A percentile compares a stretch with the other conserved stretches of the same genome.
phyloP scores from a whole-genome alignment of 129 eudicot genomes.

The Tanacetum coccineum region DNA sequence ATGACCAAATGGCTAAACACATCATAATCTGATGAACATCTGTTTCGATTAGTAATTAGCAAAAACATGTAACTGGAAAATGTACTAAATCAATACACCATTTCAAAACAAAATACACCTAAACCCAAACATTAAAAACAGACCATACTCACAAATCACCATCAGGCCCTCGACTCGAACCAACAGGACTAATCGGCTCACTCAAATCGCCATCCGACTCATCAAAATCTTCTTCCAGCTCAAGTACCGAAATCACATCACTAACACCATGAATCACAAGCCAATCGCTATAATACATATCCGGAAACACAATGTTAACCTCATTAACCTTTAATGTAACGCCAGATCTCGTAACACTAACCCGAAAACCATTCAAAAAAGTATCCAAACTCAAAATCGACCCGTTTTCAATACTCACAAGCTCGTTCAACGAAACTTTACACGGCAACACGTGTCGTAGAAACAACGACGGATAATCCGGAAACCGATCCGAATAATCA shows the following conservation, averaged over 20 bases:
- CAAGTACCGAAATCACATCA: conserved; percentile 31
- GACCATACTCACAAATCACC: too few relatives aligned
- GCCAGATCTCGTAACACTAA: conserved; percentile 28
- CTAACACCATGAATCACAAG: conserved; percentile 68
- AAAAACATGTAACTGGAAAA: too few relatives aligned
- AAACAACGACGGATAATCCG: conserved; percentile 47
- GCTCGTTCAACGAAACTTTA: conserved; percentile 34
- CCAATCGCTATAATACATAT: conserved; percentile 56
- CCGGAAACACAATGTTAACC: conserved; percentile 34
- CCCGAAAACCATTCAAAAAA: neutral
- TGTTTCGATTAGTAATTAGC: too few relatives aligned
- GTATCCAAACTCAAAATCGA: neutral
- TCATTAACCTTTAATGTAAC: neutral
- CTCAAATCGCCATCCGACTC: conserved; percentile 24
- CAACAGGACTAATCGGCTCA: too few relatives aligned
- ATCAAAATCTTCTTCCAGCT: conserved; percentile 14
- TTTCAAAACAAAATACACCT: too few relatives aligned
- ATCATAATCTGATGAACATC: too few relatives aligned
- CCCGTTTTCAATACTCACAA: conserved; percentile 28
- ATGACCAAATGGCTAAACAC: too few relatives aligned
- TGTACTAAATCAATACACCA: too few relatives aligned
- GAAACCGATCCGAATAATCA: conserved; percentile 41
- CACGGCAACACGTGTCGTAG: conserved; percentile 42
- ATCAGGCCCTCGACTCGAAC: too few relatives aligned
- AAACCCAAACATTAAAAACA: too few relatives aligned